Evolutionary conservation across 768 basidiomycete species (phyloP), one percentile per base, ranked within the genome.

Genomic region (Lactarius pseudohatsudake): DNA sequence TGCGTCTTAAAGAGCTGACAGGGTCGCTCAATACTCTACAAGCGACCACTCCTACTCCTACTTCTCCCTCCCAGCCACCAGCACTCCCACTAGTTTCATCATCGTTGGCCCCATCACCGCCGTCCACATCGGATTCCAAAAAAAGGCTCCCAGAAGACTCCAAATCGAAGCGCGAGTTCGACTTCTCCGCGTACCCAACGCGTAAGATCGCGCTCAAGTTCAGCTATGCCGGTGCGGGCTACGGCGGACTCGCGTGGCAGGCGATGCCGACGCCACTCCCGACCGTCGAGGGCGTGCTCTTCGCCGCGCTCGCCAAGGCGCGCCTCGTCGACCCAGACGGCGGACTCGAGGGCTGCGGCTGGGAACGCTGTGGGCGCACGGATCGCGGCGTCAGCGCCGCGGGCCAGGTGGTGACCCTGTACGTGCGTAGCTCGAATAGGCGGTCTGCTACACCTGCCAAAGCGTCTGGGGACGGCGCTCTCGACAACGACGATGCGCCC

Each of bases 171-270:
- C 72, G 77, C 5, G 58, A 60, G 7, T 92, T 93, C 74, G 77
- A 86, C 66, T 92, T 94, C 75, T 75, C 83, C 26, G 78, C 83
- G 5, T 83, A 94, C 73, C 85, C 92, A 8, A 81, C 82, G 43
- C 89, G 92, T 61, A 98, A 98, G 78, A 94, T 99, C 67, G 97
- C 97, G 1, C 80, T 99, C 61, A 90, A 92, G 73, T 93, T 98
- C 74, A 90, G 87, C 74, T 99, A 98, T 73, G 86, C 92, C 54
- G 96, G 96, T 16, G 91, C 88, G 86, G 90, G 92, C 32, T 98
- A 96, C 74, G 87, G 89, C 63, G 97, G 96, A 15, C 83, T 99
- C 53, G 94, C 95, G 0, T 87, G 85, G 73, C 97, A 98, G 75
- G 74, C 79, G 43, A 82, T 80, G 34, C 81, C 82, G 8, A 90